A percentile compares a stretch with the other conserved stretches of the same genome.
Conservation (phyloP, 495 filamentous ascomycete genomes). For the Podospora anserina region DNA sequence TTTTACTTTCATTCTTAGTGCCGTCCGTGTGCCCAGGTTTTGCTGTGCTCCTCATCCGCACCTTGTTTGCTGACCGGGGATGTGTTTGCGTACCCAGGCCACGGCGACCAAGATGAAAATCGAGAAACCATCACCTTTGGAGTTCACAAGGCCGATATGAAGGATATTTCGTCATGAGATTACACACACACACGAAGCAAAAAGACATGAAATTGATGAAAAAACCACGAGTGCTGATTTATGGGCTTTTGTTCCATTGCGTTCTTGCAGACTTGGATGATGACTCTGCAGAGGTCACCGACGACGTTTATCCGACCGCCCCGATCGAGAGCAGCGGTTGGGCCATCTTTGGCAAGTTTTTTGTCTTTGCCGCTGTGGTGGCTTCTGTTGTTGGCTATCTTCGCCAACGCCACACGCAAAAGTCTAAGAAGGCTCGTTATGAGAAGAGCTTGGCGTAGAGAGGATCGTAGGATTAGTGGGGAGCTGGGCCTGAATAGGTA, state of each 20-base stretch:
- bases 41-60: constrained; percentile 5
- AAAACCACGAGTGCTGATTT: constrained; percentile 16
- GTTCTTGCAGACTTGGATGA: constrained; percentile 16
- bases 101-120: constrained; percentile 16
- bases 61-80: constrained; percentile 5
- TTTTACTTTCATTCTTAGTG: not conserved
- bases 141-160: constrained; percentile 1
- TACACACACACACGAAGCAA: not conserved
- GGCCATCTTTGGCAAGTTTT: constrained; percentile 36
- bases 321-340: constrained; percentile 22
- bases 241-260: constrained; percentile 8
- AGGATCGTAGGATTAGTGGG: not conserved
- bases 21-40: not conserved
- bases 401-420: constrained; percentile 10
- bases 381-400: constrained; percentile 33
- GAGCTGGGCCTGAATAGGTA: not conserved
- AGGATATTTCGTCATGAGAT: constrained; percentile 11
- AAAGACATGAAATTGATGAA: constrained; percentile 7
- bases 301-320: constrained; percentile 11
- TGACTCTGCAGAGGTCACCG: constrained; percentile 12
- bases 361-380: constrained; percentile 40
- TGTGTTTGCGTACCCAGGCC: constrained; percentile 1
- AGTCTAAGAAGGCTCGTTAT: constrained; percentile 14
- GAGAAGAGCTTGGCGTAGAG: constrained; percentile 14
- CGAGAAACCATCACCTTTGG: constrained; percentile 9